Evolutionary conservation across 2,329 filamentous ascomycete genomes (phyloP), one percentile per base, ranked within the genome.

Genomic region (Chaetomium sp.): DNA sequence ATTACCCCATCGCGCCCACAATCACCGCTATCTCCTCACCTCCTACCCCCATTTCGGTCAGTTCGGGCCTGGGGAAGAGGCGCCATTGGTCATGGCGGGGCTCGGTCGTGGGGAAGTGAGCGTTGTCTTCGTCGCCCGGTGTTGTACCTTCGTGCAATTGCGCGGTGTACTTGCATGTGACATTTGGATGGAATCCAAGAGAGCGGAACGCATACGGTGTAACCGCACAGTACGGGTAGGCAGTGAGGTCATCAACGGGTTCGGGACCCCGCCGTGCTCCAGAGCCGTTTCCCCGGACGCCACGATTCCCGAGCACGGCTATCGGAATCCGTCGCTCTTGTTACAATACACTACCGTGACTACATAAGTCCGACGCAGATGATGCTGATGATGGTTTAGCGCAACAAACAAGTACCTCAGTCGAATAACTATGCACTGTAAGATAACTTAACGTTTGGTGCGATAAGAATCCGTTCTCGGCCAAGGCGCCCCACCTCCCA

Each of bases 221-320:
- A 40, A 40, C 8, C 34, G 38, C n/a, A 35, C 37, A 14, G 32
- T 27, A 45, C 36, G 38, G 14, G 53, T 34, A 35, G 36, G 9
- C 40, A 14, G 59, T 61, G 59, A 61, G 59, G 59, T 61, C 59
- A 61, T 61, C 57, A 27, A 36, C 27, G 32, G 4, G 14, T n/a
- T n/a, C n/a, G 10, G 53, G 32, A 50, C 54, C 59, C 59, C 59
- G 57, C 57, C 49, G 37, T 48, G n/a, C n/a, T n/a, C n/a, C n/a
- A n/a, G n/a, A n/a, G n/a, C n/a, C n/a, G n/a, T 50, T 10, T 34
- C 40, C 34, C 37, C 36, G n/a, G 38, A 49, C 27, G n/a, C 32
- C 38, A 6, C 35, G 43, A 37, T 37, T 32, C 49, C 27, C n/a
- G n/a, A n/a, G n/a, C n/a, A 35, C 34, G 14, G 50, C 42, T 36